Percentiles rank a stretch among this genome's conserved stretches.
phyloP scores from a whole-genome alignment of 768 basidiomycete species.

The Boletus fagicola region DNA sequence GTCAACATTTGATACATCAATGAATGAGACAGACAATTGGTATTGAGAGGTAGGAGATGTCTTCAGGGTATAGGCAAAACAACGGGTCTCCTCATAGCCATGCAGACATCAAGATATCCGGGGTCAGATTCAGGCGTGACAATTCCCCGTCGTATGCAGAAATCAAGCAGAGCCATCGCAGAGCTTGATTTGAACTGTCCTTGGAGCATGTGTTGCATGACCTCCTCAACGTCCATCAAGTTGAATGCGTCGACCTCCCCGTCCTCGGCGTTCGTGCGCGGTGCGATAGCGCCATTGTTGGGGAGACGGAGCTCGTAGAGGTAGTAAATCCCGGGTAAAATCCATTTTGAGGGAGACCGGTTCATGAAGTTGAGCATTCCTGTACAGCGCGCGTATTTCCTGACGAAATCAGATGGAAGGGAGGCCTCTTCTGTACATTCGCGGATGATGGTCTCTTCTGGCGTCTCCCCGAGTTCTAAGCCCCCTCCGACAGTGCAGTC shows the following conservation, averaged over 20 bases:
- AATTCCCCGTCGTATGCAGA: slow-evolving; percentile 38
- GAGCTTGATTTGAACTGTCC: slow-evolving; percentile 43
- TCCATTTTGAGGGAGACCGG: slow-evolving; percentile 42
- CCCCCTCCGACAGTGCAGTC: slow-evolving; percentile 47
- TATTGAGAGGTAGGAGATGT: neutral
- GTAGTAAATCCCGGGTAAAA: slow-evolving; percentile 46
- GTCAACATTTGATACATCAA: neutral
- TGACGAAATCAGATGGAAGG: slow-evolving; percentile 38
- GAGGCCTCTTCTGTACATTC: slow-evolving; percentile 46
- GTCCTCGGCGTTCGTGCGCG: slow-evolving; percentile 37
- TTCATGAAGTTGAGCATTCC: slow-evolving; percentile 42
- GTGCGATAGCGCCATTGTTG: slow-evolving; percentile 31
- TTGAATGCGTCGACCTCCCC: slow-evolving; percentile 45
- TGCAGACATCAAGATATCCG: slow-evolving; percentile 25
- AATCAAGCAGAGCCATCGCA: slow-evolving; percentile 43
- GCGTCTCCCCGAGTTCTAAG: slow-evolving; percentile 40
- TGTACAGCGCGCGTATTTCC: slow-evolving; percentile 29
- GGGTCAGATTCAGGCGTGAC: slow-evolving; percentile 25
- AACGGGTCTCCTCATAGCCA: slow-evolving; percentile 18
- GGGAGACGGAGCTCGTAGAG: slow-evolving; percentile 44
- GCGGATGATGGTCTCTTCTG: slow-evolving; percentile 38
- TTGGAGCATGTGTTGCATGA: slow-evolving; percentile 34
- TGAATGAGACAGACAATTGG: neutral
- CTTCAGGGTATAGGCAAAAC: slow-evolving; percentile 24
- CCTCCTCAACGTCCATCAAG: slow-evolving; percentile 35